A percentile compares a stretch with the other conserved stretches of the same genome.
phyloP scores from a whole-genome alignment of 805 yeast species.

The Tanozyma kutaoensis region DNA sequence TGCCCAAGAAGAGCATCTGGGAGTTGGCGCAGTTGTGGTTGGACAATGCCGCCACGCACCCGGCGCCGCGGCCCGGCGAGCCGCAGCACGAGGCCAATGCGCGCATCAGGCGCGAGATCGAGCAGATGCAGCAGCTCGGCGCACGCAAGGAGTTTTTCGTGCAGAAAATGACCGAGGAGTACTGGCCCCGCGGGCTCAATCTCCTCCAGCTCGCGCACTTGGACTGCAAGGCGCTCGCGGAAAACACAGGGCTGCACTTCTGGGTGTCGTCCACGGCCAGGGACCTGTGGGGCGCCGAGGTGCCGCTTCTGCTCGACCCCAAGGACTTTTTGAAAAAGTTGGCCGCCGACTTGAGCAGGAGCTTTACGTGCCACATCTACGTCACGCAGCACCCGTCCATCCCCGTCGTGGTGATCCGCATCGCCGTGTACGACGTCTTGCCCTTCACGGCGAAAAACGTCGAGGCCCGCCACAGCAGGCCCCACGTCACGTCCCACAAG shows the following conservation, averaged over 20 bases:
- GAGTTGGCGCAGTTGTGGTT: too few species aligned
- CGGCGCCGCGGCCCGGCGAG: too few species aligned
- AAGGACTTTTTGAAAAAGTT: constrained; percentile 35
- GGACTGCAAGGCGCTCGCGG: constrained; percentile 53
- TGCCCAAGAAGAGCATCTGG: too few species aligned
- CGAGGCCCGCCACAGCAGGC: constrained; percentile 5
- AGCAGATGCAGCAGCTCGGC: too few species aligned
- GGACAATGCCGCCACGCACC: too few species aligned
- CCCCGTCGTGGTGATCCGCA: constrained; percentile 47
- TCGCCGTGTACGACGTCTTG: constrained; percentile 51
- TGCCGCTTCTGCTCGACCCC: constrained; percentile 32
- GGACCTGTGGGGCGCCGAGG: constrained; percentile 16
- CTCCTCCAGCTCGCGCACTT: constrained; percentile 57
- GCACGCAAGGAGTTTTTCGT: too few species aligned
- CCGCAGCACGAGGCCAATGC: too few species aligned
- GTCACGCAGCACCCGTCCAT: constrained; percentile 51
- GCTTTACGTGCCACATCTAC: constrained; percentile 54
- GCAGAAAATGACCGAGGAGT: too few species aligned
- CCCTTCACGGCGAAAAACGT: neutral
- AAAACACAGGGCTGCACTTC: constrained; percentile 32
- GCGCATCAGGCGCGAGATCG: too few species aligned
- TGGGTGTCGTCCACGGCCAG: constrained; percentile 38
- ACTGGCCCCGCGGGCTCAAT: constrained; percentile 46
- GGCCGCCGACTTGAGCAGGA: constrained; percentile 30
- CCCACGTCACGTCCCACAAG: constrained; percentile 37